Evolutionary conservation across 257 asterid genomes (phyloP), one percentile per base, ranked within the genome.

Genomic region (Przewalskia tangutica): DNA sequence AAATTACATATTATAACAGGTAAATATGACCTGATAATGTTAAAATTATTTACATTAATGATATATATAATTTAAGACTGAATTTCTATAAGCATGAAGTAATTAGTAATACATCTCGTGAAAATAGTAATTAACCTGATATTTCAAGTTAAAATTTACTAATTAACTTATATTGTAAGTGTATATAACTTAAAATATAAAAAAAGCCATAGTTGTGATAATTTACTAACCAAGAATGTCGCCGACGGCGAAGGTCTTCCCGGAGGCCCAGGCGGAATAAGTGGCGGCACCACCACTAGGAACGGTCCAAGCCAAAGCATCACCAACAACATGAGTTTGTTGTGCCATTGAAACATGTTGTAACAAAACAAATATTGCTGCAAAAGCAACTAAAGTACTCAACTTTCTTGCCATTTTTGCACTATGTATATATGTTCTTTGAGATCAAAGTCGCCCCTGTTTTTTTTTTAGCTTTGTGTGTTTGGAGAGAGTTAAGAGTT

Each of bases 281-380:
- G 90, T 82, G 2, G 36, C 20, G 2, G 90, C 86, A 14, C 93
- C 95, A 5, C 90, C 97, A 0, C 89, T 86, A 0, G 97, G 97
- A 79, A 94, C 75, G n/a, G 3, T 1, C 98, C 98, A 94, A 27
- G 92, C 98, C 80, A 88, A 27, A 0, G 84, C 85, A 84, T 87
- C 93, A 1, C 97, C 98, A 5, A 93, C 97, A 5, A 87, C 84
- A 42, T 94, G 92, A 32, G 94, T 90, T 42, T 87, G 92, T 84
- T 93, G 97, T 32, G 94, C 97, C 0, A 60, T 77, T 11, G 97
- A 85, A 48, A 81, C 82, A 46, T 83, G 82, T 81, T 82, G 79
- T 80, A 87, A 27, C 7, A 88, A 81, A 67, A 89, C 90, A 78
- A 84, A 67, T 56, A 92, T 56, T 65, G 89, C 81, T n/a, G 77